Evolutionary conservation across 768 basidiomycete species (phyloP).

Genomic region (Trametes cingulata): DNA sequence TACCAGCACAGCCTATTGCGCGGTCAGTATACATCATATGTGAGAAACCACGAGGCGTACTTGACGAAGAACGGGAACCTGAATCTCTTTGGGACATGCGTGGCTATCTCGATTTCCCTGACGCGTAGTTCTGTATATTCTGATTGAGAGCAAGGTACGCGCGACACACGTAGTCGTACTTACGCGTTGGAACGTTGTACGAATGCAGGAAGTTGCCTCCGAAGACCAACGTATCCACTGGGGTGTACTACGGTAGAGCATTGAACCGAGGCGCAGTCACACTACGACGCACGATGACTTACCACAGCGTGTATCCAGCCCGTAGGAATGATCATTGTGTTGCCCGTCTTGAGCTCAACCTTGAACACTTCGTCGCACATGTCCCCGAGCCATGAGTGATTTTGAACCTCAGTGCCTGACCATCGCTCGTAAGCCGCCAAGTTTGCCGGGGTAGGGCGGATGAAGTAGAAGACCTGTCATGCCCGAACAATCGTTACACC

Average conservation of each 20-base stretch:
- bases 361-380: constrained; percentile 90
- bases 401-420: constrained; percentile 91
- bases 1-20: constrained; percentile 81
- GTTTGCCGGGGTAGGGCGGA: constrained; percentile 84
- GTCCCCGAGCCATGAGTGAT: constrained; percentile 88
- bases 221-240: constrained; percentile 89
- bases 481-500: background rate
- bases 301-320: constrained; percentile 99
- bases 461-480: constrained; percentile 90
- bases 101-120: constrained; percentile 88
- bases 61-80: constrained; percentile 30
- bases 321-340: constrained; percentile 93
- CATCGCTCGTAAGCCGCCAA: constrained; percentile 89
- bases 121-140: constrained; percentile 72
- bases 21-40: background rate
- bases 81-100: constrained; percentile 78
- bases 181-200: constrained; percentile 84
- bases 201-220: constrained; percentile 98
- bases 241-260: constrained; percentile 69
- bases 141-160: background rate
- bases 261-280: constrained; percentile 2
- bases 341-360: constrained; percentile 72
- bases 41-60: constrained; percentile 15
- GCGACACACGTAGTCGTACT: constrained; percentile 27
- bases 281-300: constrained; percentile 33